Percentiles rank a stretch among this genome's conserved stretches.
Conservation (phyloP, 805 yeast genomes). For the Barnettozyma californica region DNA sequence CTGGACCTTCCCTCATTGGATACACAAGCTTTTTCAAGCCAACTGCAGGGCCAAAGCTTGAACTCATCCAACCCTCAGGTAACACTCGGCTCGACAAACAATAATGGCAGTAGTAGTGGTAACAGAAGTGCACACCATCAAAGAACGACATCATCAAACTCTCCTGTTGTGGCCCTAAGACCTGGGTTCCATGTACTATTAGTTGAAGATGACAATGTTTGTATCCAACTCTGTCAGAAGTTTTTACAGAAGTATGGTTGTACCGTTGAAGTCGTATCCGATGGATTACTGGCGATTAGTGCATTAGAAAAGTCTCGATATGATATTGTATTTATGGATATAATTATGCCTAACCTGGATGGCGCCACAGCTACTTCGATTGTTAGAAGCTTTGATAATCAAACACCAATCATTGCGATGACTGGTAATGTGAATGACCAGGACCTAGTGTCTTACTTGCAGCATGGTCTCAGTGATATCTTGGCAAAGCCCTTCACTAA, state of each 20-base stretch:
- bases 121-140: constrained; percentile 2
- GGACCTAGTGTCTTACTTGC: constrained; percentile 72
- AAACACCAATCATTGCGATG: constrained; percentile 91
- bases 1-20: constrained; percentile 45
- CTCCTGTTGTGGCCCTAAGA: constrained; percentile 17
- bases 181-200: constrained; percentile 63
- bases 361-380: constrained; percentile 90
- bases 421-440: constrained; percentile 83
- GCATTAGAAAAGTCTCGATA: constrained; percentile 66
- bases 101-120: constrained; percentile 9
- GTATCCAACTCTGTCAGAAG: constrained; percentile 77
- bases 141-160: constrained; percentile 1
- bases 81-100: constrained; percentile 6
- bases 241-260: constrained; percentile 86
- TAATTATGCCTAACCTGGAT: constrained; percentile 83
- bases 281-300: constrained; percentile 84
- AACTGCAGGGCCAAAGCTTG: constrained; percentile 1
- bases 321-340: constrained; percentile 80
- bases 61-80: background rate
- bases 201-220: constrained; percentile 78
- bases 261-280: constrained; percentile 86
- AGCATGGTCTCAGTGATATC: constrained; percentile 89
- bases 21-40: constrained; percentile 9
- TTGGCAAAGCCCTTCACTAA: constrained; percentile 92
- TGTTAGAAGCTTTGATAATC: constrained; percentile 75